Evolutionary conservation across 2,329 filamentous ascomycete genomes (phyloP), one percentile per base, ranked within the genome.

Genomic region (Apiospora kogelbergensis): DNA sequence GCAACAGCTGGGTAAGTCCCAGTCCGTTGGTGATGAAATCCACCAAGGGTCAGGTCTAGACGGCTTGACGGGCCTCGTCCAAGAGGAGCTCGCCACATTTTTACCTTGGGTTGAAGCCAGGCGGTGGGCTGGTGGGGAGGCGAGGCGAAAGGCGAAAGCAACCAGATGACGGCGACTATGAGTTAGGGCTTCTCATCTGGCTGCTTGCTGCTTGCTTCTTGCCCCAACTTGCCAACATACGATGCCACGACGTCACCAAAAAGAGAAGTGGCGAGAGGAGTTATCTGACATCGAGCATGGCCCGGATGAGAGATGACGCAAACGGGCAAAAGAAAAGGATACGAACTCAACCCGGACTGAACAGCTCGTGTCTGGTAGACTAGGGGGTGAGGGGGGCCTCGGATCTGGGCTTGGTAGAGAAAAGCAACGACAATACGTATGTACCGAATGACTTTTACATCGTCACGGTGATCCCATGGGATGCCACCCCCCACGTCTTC

Each of bases 191-290:
- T 30, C 22, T 30, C 10, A 4, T 5, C 48, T 33, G n/a, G 48
- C 26, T 57, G 53, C 53, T 60, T 60, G 48, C 26, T 57, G 53
- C 53, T 60, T 60, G 53, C 53, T 57, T 57, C 30, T 60, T 60
- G 53, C 30, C 37, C 20, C 53, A 30, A 60, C 26, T n/a, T n/a
- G 6, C 53, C 15, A 60, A 37, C 53, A 22, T 60, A 60, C 30
- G 53, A 60, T 60, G 17, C 6, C 53, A 60, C 17, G 53, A 60
- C 53, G 30, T 30, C 53, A 60, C 53, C n/a, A 22, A 57, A 33
- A n/a, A 10, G 20, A n/a, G 26, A 60, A 37, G 53, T 60, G 53
- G 53, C 53, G 30, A 60, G 53, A 22, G 30, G 20, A 60, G 53
- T 37, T 42, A 42, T 15, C 40, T 13, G 40, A 42, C 40, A 37